Conservation (phyloP, 345 rosid species). For the Rhizophora apiculata region DNA sequence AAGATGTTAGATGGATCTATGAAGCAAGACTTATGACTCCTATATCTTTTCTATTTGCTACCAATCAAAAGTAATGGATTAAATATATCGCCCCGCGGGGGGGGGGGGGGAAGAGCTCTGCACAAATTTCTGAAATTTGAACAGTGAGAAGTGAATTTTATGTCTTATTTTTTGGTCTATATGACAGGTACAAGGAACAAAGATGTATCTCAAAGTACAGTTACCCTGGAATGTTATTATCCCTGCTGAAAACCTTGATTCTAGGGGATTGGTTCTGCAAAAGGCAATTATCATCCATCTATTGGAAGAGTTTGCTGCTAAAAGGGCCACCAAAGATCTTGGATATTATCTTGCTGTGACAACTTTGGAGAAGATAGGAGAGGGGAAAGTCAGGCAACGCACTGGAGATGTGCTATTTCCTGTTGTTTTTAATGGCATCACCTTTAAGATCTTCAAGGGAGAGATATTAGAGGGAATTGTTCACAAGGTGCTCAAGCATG, state of each 20-base stretch:
- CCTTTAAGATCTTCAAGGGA: conserved; percentile 79
- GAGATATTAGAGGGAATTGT: conserved; percentile 70
- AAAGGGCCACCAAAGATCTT: conserved; percentile 66
- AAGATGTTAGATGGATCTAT: too few species aligned
- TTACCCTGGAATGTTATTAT: conserved; percentile 81
- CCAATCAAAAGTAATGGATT: too few species aligned
- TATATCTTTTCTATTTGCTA: too few species aligned
- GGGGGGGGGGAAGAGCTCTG: neutral
- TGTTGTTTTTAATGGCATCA: conserved; percentile 59
- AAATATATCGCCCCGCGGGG: too few species aligned
- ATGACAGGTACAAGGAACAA: conserved; percentile 13
- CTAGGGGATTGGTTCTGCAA: conserved; percentile 67
- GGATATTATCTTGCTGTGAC: conserved; percentile 72
- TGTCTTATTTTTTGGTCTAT: neutral
- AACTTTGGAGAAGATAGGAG: conserved; percentile 57
- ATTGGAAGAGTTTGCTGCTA: conserved; percentile 56
- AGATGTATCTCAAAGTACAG: conserved; percentile 72
- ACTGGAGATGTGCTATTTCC: conserved; percentile 82
- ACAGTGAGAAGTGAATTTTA: neutral
- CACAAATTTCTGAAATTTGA: neutral
- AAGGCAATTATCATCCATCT: conserved; percentile 55
- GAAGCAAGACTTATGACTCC: too few species aligned
- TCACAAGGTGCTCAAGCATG: conserved; percentile 77
- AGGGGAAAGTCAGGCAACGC: conserved; percentile 68
- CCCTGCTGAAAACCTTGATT: conserved; percentile 63